phyloP scores from a whole-genome alignment of 768 basidiomycete species.

The Leucocoprinus sp. region DNA sequence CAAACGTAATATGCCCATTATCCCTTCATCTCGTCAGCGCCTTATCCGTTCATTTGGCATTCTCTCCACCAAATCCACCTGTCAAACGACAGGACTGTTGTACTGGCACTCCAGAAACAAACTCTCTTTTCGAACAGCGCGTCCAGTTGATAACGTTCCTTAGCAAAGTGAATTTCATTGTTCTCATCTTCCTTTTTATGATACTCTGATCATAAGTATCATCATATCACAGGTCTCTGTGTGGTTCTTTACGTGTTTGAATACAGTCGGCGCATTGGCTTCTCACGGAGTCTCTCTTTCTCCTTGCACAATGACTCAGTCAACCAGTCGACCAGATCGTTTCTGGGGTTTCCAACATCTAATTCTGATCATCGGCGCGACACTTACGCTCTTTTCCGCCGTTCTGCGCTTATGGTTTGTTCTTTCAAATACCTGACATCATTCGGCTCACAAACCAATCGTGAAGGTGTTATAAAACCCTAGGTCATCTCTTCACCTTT shows the following conservation, averaged over 20 bases:
- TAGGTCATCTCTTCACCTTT: slow-evolving; percentile 36
- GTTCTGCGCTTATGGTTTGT: slow-evolving; percentile 22
- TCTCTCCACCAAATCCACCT: slow-evolving; percentile 32
- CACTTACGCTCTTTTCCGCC: slow-evolving; percentile 20
- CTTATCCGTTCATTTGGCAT: slow-evolving; percentile 26
- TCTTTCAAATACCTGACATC: background rate
- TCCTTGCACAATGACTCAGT: background rate
- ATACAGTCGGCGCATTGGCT: background rate
- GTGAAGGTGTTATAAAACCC: slow-evolving; percentile 29
- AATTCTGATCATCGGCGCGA: slow-evolving; percentile 17
- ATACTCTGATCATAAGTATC: slow-evolving; percentile 19
- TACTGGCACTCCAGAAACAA: slow-evolving; percentile 16
- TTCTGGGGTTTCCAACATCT: slow-evolving; percentile 1
- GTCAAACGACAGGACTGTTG: slow-evolving; percentile 26
- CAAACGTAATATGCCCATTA: slow-evolving; percentile 1
- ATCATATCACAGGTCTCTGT: slow-evolving; percentile 3
- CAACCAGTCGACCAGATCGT: background rate
- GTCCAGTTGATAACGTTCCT: slow-evolving; percentile 29
- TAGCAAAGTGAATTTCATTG: slow-evolving; percentile 28
- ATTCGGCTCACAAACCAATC: background rate
- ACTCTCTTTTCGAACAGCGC: slow-evolving; percentile 27
- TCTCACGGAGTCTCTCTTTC: background rate
- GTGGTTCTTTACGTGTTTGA: slow-evolving; percentile 5
- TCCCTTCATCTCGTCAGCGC: slow-evolving; percentile 19
- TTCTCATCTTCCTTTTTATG: slow-evolving; percentile 4